Evolutionary conservation across 108 stramenopile species (phyloP).

Genomic region (Fragilaria radians): DNA sequence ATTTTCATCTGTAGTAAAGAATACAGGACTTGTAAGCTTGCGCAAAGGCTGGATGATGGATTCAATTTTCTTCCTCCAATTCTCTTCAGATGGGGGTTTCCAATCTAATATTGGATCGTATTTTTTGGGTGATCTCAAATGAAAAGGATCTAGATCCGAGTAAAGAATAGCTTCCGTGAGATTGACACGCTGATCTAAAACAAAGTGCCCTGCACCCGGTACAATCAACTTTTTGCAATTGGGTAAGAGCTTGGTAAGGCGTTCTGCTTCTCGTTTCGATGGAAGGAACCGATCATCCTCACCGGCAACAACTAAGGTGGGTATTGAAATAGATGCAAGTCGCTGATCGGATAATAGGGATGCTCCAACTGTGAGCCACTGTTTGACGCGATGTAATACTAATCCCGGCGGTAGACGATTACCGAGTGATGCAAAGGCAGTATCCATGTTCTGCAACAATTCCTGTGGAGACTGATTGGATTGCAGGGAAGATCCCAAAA

Average conservation of each 20-base stretch:
- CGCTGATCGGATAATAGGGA: slow-evolving; percentile 46
- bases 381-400: slow-evolving; percentile 57
- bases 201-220: slow-evolving; percentile 61
- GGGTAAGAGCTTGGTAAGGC: slow-evolving; percentile 50
- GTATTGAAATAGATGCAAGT: slow-evolving; percentile 42
- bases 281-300: slow-evolving; percentile 70
- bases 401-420: slow-evolving; percentile 50
- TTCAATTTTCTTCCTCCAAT: slow-evolving; percentile 37
- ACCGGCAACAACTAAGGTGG: slow-evolving; percentile 70
- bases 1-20: slow-evolving; percentile 67
- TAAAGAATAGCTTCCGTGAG: slow-evolving; percentile 80
- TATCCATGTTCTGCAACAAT: slow-evolving; percentile 18
- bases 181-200: slow-evolving; percentile 71
- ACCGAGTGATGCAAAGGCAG: slow-evolving; percentile 50
- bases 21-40: slow-evolving; percentile 56
- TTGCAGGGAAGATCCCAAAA: slow-evolving; percentile 18
- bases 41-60: slow-evolving; percentile 51
- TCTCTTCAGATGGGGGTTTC: slow-evolving; percentile 52
- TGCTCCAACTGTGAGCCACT: slow-evolving; percentile 69
- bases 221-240: slow-evolving; percentile 56
- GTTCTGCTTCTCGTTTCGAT: slow-evolving; percentile 51
- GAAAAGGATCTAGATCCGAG: slow-evolving; percentile 62
- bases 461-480: slow-evolving; percentile 4
- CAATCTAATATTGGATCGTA: slow-evolving; percentile 71
- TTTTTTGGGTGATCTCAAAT: slow-evolving; percentile 2